phyloP scores from a whole-genome alignment of 1,284 basidiomycete species.

The Porogramme epimiltina region DNA sequence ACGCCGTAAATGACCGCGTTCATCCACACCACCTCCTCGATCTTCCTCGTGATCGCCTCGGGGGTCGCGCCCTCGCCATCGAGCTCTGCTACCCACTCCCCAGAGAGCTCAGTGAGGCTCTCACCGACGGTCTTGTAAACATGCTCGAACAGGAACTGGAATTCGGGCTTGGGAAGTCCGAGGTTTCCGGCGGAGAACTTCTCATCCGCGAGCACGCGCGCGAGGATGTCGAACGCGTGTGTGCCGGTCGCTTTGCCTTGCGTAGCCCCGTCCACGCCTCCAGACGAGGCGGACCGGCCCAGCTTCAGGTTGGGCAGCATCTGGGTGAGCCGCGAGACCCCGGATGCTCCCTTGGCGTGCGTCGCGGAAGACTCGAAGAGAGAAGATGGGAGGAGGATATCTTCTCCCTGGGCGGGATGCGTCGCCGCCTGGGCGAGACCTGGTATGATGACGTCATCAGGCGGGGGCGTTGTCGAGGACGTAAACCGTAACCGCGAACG shows the following conservation, averaged over 20 bases:
- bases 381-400: constrained; percentile 26
- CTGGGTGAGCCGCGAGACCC: background rate
- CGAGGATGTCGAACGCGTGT: constrained; percentile 1
- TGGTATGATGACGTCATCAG: constrained; percentile 9
- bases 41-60: constrained; percentile 38
- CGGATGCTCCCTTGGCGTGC: background rate
- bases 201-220: background rate
- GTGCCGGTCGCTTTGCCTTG: background rate
- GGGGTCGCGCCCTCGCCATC: constrained; percentile 29
- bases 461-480: background rate
- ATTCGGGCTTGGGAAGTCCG: constrained; percentile 7
- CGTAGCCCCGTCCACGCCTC: background rate
- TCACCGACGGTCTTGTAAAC: constrained; percentile 30
- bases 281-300: background rate
- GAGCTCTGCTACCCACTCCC: constrained; percentile 46
- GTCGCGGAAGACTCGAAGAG: constrained; percentile 23
- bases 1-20: constrained; percentile 41
- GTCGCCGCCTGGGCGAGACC: constrained; percentile 39
- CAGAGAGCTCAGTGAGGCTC: constrained; percentile 43
- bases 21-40: constrained; percentile 46
- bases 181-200: background rate
- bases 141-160: constrained; percentile 30
- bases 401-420: constrained; percentile 23
- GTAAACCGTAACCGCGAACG: background rate
- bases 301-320: background rate